Conservation (phyloP, 352 stramenopile genomes). For the Phytophthora fragariaefolia region DNA sequence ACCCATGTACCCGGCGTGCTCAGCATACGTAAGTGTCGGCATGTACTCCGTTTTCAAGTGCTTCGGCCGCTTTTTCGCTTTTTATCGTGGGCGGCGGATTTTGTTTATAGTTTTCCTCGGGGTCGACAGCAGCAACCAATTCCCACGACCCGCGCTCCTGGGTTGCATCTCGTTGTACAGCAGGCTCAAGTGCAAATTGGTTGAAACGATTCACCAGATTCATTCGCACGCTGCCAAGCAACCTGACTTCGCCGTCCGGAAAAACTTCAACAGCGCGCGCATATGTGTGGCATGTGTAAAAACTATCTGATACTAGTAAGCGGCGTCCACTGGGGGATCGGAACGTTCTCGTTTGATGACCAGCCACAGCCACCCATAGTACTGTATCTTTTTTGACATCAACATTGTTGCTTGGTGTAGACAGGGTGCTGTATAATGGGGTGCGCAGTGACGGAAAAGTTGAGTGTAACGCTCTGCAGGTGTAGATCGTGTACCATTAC, state of each 20-base stretch:
- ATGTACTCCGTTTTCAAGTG: neutral
- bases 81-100: neutral
- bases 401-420: neutral
- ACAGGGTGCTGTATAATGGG: neutral
- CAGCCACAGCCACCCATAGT: neutral
- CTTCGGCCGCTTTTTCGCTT: neutral
- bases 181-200: neutral
- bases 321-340: neutral
- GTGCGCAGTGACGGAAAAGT: neutral
- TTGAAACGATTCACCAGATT: neutral
- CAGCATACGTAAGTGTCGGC: neutral
- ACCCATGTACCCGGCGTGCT: neutral
- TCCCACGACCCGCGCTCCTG: neutral
- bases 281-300: neutral
- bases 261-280: neutral
- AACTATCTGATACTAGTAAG: neutral
- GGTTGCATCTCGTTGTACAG: neutral
- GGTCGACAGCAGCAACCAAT: neutral
- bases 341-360: neutral
- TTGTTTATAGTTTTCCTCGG: neutral
- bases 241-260: neutral
- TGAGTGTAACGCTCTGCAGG: neutral
- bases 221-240: neutral
- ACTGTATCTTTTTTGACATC: neutral
- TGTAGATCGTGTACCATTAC: neutral